A percentile compares a stretch with the other conserved stretches of the same genome.
These are phyloP conservation scores for Penicillium argentinense DNA, from an alignment of 495 filamentous ascomycete species.

Conservation along the genomic window DNA sequence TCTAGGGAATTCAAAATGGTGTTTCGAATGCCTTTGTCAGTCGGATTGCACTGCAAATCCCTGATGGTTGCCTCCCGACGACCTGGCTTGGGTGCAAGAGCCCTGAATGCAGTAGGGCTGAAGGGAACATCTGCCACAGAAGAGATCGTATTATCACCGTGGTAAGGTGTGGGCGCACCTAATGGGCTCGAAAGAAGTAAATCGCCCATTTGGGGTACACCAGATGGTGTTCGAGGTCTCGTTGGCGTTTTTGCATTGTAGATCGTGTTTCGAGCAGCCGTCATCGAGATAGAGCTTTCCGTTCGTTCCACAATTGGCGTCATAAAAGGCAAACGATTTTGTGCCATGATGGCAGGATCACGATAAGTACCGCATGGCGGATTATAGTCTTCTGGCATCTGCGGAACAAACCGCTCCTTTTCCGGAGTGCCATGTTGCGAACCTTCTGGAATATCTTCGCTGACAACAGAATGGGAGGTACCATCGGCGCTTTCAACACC, in stretches of 20 bases:
- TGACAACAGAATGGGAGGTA: slow-evolving; percentile 34
- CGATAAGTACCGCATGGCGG: slow-evolving; percentile 72
- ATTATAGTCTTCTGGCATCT: slow-evolving; percentile 84
- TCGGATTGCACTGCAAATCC: slow-evolving; percentile 84
- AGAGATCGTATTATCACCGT: slow-evolving; percentile 30
- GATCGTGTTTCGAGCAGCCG: slow-evolving; percentile 52
- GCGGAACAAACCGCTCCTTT: slow-evolving; percentile 55
- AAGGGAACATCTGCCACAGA: slow-evolving; percentile 39
- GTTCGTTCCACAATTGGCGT: slow-evolving; percentile 96
- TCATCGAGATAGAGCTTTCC: slow-evolving; percentile 73
- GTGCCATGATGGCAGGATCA: slow-evolving; percentile 70
- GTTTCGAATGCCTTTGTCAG: slow-evolving; percentile 68
- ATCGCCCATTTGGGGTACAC: slow-evolving; percentile 35
- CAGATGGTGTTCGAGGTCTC: slow-evolving; percentile 39
- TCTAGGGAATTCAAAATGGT: slow-evolving; percentile 71
- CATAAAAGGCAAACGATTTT: slow-evolving; percentile 94
- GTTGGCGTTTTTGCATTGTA: slow-evolving; percentile 75
- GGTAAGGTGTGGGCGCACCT: slow-evolving; percentile 26
- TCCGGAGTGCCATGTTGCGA: slow-evolving; percentile 27
- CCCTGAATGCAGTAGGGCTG: slow-evolving; percentile 52
- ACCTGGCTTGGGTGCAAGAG: slow-evolving; percentile 24
- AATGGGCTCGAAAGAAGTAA: slow-evolving; percentile 35
- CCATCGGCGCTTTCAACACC: slow-evolving; percentile 31
- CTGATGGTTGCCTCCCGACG: slow-evolving; percentile 65
- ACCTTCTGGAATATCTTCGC: slow-evolving; percentile 21